Base-by-base conservation (phyloP, 1,284 basidiomycete species). In the Blastosporella zonata region DNA sequence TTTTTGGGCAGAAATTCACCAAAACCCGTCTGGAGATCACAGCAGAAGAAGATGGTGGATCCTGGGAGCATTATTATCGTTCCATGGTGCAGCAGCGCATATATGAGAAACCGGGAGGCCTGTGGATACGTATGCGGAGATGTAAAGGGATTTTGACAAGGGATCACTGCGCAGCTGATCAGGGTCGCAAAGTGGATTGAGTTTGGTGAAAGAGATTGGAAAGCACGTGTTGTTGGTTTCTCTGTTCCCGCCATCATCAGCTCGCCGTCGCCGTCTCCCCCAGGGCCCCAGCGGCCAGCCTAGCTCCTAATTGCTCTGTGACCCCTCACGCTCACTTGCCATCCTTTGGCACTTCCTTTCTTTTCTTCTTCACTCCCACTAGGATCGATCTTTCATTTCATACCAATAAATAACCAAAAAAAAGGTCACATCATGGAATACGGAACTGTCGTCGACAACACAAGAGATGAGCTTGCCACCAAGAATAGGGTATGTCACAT, bases 21-120 rank as follows among this genome's bases (percentile, higher is more conserved):
- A 69, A 93, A 90, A 50, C 78, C 77, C 3, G 77, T 75, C 67
- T 92, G 90, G 1, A 92, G 69, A 66, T 93, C 91, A 64, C 90
- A 93, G 28, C 90, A 69, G 50, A 93, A 77, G 68, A 93, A 80
- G 20, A 86, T 63, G 9, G 87, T 84, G 6, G 66, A 67, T 15
- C 73, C 63, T 52, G 81, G 68, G 48, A 64, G 72, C 55, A 69
- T 63, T 52, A 55, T 56, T 45, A 53, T 52, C 46, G 54, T 38
- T 49, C 36, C 37, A 49, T 43, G 28, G 28, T 23, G 40, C 22
- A 12, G 28, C 10, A 5, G 22, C 13, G 15, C 20, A 23, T 42
- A 1, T 36, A 42, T 47, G 40, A 29, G 10, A 15, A 35, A 13
- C 34, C 21, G 44, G 45, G 23, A 28, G 31, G 25, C 21, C 37